Conservation (phyloP, 202 grass and related monocot genomes). For the Panicum virgatum region DNA sequence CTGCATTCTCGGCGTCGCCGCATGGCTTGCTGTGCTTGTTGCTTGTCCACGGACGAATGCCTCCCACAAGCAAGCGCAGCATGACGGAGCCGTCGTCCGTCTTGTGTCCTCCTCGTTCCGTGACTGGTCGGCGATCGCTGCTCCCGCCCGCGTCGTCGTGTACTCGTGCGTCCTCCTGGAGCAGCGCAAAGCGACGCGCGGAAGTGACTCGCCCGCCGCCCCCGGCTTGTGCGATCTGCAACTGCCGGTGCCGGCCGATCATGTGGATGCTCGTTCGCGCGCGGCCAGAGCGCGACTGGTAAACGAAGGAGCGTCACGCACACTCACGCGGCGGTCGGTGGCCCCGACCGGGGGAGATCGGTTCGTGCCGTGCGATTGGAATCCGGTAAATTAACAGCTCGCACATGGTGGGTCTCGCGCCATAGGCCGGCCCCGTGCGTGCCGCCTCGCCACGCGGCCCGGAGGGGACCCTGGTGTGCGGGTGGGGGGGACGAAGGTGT, state of each 20-base stretch:
- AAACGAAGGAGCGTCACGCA: neutral
- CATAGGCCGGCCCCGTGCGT: neutral
- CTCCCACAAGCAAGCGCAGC: neutral
- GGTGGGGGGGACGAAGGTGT: no score
- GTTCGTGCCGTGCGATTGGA: neutral
- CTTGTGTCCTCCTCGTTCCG: neutral
- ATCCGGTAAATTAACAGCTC: slow-evolving; percentile 14
- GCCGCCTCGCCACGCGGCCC: neutral
- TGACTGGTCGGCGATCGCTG: neutral
- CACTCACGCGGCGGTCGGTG: no score
- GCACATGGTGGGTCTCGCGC: slow-evolving; percentile 22
- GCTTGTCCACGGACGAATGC: neutral
- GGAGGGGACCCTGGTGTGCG: neutral
- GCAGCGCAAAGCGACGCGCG: neutral
- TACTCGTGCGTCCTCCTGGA: neutral
- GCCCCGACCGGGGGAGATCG: neutral
- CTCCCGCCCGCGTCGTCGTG: neutral
- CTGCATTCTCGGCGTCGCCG: neutral
- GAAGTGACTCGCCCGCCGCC: neutral
- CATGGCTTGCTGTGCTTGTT: neutral
- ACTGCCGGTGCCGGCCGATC: neutral
- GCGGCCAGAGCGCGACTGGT: neutral
- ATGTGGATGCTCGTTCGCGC: neutral
- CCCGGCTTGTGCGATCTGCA: slow-evolving; percentile 14
- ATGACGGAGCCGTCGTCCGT: neutral